These are phyloP conservation scores for Globisporangium splendens DNA, from an alignment of 352 stramenopile species.

Conservation along the genomic window DNA sequence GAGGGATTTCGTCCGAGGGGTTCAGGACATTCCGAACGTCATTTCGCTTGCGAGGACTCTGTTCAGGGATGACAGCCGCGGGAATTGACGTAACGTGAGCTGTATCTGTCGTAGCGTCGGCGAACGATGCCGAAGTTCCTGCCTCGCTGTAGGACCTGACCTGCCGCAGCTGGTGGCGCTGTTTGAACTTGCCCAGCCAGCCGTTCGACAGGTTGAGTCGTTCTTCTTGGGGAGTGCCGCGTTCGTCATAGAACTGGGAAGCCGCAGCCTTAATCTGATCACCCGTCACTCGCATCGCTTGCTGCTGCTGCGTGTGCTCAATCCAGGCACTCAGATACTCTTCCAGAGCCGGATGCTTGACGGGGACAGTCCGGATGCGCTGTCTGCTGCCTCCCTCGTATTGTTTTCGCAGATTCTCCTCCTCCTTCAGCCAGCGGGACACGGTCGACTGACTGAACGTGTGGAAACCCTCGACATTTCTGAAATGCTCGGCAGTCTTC, in stretches of 20 bases:
- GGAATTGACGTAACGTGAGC: no score
- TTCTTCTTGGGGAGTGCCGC: conserved; percentile 10
- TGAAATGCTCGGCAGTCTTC: conserved; percentile 15
- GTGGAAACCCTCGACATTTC: conserved; percentile 4
- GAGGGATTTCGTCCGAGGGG: no score
- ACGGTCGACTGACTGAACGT: conserved; percentile 22
- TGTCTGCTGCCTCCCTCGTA: conserved; percentile 7
- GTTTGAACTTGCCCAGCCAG: conserved; percentile 19
- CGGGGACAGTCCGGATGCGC: conserved; percentile 12
- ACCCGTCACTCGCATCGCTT: conserved; percentile 12
- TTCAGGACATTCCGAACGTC: no score
- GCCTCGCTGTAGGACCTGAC: no score
- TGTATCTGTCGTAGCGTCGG: no score
- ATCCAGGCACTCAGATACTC: conserved; percentile 19
- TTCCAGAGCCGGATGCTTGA: conserved; percentile 21
- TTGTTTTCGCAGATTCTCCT: conserved; percentile 16
- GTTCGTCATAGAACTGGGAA: conserved; percentile 19
- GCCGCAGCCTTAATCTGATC: conserved; percentile 19
- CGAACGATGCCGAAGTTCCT: no score
- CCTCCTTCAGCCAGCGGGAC: conserved; percentile 17
- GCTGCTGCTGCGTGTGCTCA: conserved; percentile 5
- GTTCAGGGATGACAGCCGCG: no score
- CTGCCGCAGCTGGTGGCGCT: not conserved
- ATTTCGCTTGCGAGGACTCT: no score
- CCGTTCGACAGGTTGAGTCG: conserved; percentile 24